Conservation (phyloP, 2,329 filamentous ascomycete species). For the Curvularia sp. region DNA sequence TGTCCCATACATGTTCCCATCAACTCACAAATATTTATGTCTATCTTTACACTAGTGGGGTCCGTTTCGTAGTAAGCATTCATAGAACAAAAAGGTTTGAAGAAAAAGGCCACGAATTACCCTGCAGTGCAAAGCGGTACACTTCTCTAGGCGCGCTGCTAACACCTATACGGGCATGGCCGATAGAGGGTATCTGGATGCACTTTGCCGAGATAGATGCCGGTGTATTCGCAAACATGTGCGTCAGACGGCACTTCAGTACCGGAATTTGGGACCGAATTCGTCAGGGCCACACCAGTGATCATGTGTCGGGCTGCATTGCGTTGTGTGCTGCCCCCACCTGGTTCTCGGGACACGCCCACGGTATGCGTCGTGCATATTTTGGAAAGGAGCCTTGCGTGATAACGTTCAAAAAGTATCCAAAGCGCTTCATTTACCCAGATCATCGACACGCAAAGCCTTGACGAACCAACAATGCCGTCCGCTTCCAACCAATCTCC, state of each 20-base stretch:
- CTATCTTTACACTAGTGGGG: not conserved
- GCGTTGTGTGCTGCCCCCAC: not conserved
- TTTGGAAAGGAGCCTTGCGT: not conserved
- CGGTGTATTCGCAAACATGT: not conserved
- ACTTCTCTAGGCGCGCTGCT: not conserved
- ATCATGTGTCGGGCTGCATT: not conserved
- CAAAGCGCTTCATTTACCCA: not conserved
- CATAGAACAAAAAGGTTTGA: not conserved
- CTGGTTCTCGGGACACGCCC: not conserved
- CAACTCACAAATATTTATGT: not conserved
- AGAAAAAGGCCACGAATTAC: not conserved
- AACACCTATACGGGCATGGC: not conserved
- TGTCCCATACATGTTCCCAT: not conserved
- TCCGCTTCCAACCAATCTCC: conserved; percentile 25
- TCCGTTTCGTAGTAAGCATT: not conserved
- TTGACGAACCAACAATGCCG: conserved; percentile 27
- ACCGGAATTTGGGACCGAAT: not conserved
- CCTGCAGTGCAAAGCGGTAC: not conserved
- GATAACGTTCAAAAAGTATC: not conserved
- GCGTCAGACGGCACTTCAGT: not conserved
- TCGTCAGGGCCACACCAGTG: not conserved
- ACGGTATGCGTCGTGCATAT: not conserved
- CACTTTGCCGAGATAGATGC: not conserved
- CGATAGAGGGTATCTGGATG: not conserved
- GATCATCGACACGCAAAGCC: conserved; percentile 10